Percentiles rank a stretch among this genome's conserved stretches.
These are phyloP conservation scores for Aspergillus thermomutatus DNA, from an alignment of 2,329 filamentous ascomycete genomes.

Conservation along the genomic window DNA sequence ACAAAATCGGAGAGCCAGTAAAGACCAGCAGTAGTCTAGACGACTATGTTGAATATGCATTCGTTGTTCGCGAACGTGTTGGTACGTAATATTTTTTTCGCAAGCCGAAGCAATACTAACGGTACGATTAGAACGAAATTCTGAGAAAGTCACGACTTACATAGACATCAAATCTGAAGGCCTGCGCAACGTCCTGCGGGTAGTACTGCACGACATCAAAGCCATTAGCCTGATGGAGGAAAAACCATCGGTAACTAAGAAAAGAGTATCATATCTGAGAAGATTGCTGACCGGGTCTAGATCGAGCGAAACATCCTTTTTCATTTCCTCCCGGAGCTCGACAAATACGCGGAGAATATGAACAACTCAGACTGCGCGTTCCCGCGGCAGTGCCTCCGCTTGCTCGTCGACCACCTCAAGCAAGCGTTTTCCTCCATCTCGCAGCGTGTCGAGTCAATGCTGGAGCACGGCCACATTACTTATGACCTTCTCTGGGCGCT, in stretches of 20 bases:
- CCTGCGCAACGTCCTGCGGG: conserved; percentile 29
- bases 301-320: conserved; percentile 22
- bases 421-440: conserved; percentile 19
- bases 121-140: conserved; percentile 20
- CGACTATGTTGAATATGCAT: conserved; percentile 22
- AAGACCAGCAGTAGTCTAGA: conserved; percentile 12
- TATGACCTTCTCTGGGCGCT: conserved; percentile 36
- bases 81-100: conserved; percentile 15
- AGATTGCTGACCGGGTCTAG: conserved; percentile 12
- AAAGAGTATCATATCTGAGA: conserved; percentile 11
- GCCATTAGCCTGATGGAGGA: conserved; percentile 29
- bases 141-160: conserved; percentile 18
- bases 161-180: conserved; percentile 31
- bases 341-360: conserved; percentile 9
- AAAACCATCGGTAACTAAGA: conserved; percentile 27
- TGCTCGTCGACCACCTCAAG: conserved; percentile 28
- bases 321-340: conserved; percentile 21
- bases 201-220: conserved; percentile 27
- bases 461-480: conserved; percentile 28
- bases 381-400: conserved; percentile 13
- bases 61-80: conserved; percentile 22
- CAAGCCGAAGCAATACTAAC: conserved; percentile 12
- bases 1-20: conserved; percentile 24
- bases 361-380: conserved; percentile 4
- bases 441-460: conserved; percentile 24